phyloP scores from a whole-genome alignment of 345 rosid species.

The Reutealis trisperma region DNA sequence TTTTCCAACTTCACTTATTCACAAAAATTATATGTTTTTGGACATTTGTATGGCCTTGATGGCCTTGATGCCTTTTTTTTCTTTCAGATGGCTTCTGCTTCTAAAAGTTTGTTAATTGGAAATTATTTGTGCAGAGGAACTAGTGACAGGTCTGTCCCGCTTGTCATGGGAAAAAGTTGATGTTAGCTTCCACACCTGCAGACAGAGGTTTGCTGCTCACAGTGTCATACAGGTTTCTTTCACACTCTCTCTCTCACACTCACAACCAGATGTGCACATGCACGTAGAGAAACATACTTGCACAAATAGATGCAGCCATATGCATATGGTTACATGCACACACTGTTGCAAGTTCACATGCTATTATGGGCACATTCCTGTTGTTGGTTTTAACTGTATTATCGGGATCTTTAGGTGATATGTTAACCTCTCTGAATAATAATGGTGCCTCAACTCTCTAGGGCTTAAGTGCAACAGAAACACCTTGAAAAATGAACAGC shows the following conservation, averaged over 20 bases:
- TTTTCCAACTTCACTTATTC: not conserved
- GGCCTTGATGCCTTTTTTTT: not conserved
- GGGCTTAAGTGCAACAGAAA: not conserved
- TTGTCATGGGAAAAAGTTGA: constrained; percentile 97
- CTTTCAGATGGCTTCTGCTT: not conserved
- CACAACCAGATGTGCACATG: not conserved
- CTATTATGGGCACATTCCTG: not conserved
- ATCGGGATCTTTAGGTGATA: not conserved
- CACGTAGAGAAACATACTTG: too few relatives aligned
- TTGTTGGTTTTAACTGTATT: not conserved
- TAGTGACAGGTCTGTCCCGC: constrained; percentile 72
- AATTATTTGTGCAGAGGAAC: constrained; percentile 59
- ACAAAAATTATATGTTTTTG: not conserved
- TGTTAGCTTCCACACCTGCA: constrained; percentile 84
- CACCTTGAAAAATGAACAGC: not conserved
- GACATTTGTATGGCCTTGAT: not conserved
- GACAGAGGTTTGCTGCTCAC: constrained; percentile 89
- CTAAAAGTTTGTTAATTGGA: constrained; percentile 2
- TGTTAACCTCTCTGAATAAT: not conserved
- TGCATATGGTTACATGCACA: too few relatives aligned
- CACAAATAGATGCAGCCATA: too few relatives aligned
- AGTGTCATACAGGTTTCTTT: constrained; percentile 85
- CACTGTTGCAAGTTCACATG: not conserved
- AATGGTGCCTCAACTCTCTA: not conserved
- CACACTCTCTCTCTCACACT: not conserved